Evolutionary conservation across 1,284 basidiomycete species (phyloP), one percentile per base, ranked within the genome.

Genomic region (Volvariella surrecta): DNA sequence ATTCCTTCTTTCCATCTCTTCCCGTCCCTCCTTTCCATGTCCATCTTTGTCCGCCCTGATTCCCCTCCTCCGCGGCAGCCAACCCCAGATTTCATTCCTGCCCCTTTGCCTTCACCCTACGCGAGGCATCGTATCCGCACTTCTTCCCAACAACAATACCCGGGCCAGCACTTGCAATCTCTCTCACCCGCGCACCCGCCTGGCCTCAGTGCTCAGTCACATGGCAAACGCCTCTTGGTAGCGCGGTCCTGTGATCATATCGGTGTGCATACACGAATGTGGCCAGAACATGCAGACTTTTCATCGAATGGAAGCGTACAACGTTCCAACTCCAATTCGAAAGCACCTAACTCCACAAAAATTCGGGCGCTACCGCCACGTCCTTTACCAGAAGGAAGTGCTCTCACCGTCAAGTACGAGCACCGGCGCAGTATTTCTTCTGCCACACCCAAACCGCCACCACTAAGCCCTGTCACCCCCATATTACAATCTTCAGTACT

Each of bases 61-160:
- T 70, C 67, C 24, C 67, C 70, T 48, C 70, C 70, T 38, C 70
- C 70, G 3, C 60, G 69, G 40, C 58, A 57, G 44, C 63, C 62
- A 6, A 64, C 67, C 8, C 68, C 65, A 17, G 64, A 66, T 44
- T 49, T 61, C 43, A 46, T 55, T 17, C 62, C 59, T 39, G 50
- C 53, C 9, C 64, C 64, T 8, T 54, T 66, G 17, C 67, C 63
- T 13, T 63, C 61, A 28, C 60, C 58, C 32, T 61, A 56, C 40
- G 52, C 56, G 38, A 61, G 52, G 13, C 46, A 58, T 4, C 55
- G 59, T 13, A 49, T 60, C 18, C 55, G 59, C 32, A 52, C 59
- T 10, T 51, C 60, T 16, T 49, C 56, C 17, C 38, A 39, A 35
- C 34, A 35, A 15, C 42, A 48, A 50, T 38, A 54, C 55, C 42